Percentiles rank a stretch among this genome's conserved stretches.
Conservation (phyloP, 78 protist species). For the Emiliania huxleyi region DNA sequence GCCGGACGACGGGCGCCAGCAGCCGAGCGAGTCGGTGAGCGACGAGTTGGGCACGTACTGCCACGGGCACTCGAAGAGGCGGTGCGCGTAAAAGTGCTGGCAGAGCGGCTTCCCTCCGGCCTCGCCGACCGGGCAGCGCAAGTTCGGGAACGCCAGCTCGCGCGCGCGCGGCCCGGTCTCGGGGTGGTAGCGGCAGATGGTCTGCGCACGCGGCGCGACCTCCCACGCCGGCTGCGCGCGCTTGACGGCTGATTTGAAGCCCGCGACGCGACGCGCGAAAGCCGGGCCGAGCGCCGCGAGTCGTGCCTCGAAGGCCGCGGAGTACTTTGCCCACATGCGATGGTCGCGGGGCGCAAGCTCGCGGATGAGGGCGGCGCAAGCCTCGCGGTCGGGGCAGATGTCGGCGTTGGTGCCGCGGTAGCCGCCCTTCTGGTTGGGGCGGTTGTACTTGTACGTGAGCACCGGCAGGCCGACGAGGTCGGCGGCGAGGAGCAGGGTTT, state of each 20-base stretch:
- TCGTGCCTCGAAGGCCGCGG: background rate
- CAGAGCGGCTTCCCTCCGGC: background rate
- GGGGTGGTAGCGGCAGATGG: background rate
- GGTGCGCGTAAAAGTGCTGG: background rate
- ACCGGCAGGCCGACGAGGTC: background rate
- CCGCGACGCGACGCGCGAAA: background rate
- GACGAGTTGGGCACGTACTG: background rate
- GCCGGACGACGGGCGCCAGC: constrained; percentile 7
- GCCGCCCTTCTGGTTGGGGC: background rate
- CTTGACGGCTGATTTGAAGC: background rate
- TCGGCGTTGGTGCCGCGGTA: background rate
- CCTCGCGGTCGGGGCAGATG: background rate
- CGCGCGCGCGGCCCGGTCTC: background rate
- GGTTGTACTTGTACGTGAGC: background rate
- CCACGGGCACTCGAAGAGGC: constrained; percentile 27
- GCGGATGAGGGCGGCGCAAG: background rate
- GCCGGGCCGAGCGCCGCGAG: background rate
- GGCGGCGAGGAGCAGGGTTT: background rate
- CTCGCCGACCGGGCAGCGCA: background rate
- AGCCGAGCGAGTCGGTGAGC: background rate
- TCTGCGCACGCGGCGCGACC: background rate
- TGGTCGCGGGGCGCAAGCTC: background rate
- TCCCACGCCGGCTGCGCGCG: background rate
- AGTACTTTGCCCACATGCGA: background rate
- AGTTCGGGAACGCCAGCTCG: background rate